phyloP scores from a whole-genome alignment of 106 monocot genomes.

The Hemerocallis citrina region DNA sequence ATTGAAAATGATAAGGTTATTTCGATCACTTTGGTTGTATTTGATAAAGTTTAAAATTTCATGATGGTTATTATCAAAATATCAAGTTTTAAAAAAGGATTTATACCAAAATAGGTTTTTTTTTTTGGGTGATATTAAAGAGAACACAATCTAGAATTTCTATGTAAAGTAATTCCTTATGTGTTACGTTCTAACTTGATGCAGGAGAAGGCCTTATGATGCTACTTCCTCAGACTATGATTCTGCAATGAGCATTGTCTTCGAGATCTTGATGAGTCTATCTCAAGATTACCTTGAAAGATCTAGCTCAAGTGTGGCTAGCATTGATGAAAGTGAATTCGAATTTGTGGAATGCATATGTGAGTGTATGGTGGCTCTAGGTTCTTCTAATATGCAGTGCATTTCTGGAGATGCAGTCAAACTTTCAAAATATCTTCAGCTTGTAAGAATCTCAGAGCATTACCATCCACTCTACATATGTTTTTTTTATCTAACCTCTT shows the following conservation, averaged over 20 bases:
- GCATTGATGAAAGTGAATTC: slow-evolving; percentile 72
- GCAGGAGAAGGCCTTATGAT: slow-evolving; percentile 85
- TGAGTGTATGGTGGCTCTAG: slow-evolving; percentile 84
- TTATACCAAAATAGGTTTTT: not conserved
- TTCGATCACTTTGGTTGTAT: no score
- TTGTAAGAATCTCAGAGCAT: slow-evolving; percentile 29
- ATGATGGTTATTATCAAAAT: no score
- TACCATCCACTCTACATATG: no score
- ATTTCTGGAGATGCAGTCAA: slow-evolving; percentile 34
- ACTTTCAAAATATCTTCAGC: slow-evolving; percentile 61
- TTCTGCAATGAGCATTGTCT: slow-evolving; percentile 61
- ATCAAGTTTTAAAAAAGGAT: no score
- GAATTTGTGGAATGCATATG: slow-evolving; percentile 76
- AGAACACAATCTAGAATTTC: not conserved
- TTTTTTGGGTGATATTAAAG: not conserved
- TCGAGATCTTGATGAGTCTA: slow-evolving; percentile 71
- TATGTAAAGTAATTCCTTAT: not conserved
- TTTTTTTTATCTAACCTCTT: not conserved
- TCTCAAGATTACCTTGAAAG: slow-evolving; percentile 59
- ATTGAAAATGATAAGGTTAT: no score
- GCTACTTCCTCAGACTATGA: slow-evolving; percentile 56
- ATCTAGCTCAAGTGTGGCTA: slow-evolving; percentile 34
- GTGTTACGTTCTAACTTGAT: slow-evolving; percentile 2
- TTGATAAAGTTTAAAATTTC: no score
- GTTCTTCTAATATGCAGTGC: slow-evolving; percentile 68